Percentiles rank a stretch among this genome's conserved stretches.
Conservation (phyloP, 495 filamentous ascomycete species). For the Bacidia rubella region DNA sequence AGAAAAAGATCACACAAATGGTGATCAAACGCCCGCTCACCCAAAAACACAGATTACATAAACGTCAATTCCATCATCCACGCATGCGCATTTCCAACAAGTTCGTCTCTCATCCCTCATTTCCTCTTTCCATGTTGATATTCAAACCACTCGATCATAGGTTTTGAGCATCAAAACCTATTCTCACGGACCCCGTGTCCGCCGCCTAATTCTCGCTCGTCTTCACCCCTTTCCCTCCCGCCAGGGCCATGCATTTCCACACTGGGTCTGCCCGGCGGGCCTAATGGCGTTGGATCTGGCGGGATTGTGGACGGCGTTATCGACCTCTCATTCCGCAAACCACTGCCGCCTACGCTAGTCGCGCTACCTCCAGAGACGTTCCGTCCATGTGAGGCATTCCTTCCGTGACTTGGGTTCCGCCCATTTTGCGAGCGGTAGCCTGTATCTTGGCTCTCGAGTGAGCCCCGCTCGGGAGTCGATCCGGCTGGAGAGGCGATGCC, state of each 20-base stretch:
- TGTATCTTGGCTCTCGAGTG: constrained; percentile 11
- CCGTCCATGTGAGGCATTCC: background rate
- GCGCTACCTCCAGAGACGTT: background rate
- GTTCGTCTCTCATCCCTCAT: background rate
- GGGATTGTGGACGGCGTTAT: constrained; percentile 4
- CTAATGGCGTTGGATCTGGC: constrained; percentile 12
- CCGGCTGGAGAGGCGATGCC: background rate
- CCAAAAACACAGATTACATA: background rate
- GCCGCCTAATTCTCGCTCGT: constrained; percentile 9
- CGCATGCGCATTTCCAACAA: background rate
- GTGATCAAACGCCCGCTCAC: background rate
- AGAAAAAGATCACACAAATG: too few relatives aligned
- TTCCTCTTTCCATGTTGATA: background rate
- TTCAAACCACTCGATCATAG: background rate
- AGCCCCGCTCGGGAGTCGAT: background rate
- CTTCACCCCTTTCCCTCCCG: constrained; percentile 8
- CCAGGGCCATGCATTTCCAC: constrained; percentile 1
- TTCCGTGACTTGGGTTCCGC: background rate
- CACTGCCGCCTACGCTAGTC: background rate
- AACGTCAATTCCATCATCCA: background rate
- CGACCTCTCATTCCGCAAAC: background rate
- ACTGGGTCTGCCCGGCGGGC: constrained; percentile 11
- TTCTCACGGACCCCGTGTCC: constrained; percentile 13
- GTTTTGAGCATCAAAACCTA: constrained; percentile 6
- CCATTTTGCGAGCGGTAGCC: constrained; percentile 8